These are phyloP conservation scores for Penicillium daleae DNA, from an alignment of 495 filamentous ascomycete genomes.

Conservation along the genomic window DNA sequence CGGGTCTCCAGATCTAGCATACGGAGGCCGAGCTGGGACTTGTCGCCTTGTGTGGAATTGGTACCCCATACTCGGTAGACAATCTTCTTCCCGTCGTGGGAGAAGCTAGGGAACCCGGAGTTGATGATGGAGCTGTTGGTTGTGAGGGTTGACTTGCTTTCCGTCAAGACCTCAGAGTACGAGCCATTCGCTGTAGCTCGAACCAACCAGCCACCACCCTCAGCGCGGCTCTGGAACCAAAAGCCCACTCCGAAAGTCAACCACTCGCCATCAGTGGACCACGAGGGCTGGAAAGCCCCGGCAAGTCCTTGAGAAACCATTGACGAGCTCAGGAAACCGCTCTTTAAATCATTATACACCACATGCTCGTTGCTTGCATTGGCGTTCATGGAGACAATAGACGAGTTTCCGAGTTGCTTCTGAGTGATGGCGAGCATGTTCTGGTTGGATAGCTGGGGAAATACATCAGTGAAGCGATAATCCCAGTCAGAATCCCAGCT, in stretches of 20 bases:
- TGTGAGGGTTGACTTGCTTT: constrained; percentile 18
- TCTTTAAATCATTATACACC: neutral
- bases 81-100: constrained; percentile 33
- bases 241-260: constrained; percentile 37
- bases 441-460: constrained; percentile 30
- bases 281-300: constrained; percentile 32
- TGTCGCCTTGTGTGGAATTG: constrained; percentile 21
- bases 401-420: constrained; percentile 36
- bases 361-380: constrained; percentile 6
- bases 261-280: constrained; percentile 36
- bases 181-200: constrained; percentile 31
- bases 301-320: neutral
- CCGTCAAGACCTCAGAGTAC: constrained; percentile 27
- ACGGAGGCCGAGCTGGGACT: neutral
- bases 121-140: constrained; percentile 23
- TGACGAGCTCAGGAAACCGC: neutral
- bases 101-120: constrained; percentile 36
- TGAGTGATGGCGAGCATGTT: constrained; percentile 31
- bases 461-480: constrained; percentile 42
- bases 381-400: constrained; percentile 25
- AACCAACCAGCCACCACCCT: constrained; percentile 28
- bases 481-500: constrained; percentile 39
- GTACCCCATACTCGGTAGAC: constrained; percentile 39
- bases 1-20: constrained; percentile 33
- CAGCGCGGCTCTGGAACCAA: constrained; percentile 35